Evolutionary conservation across 441 rosid genomes (phyloP).

Genomic region (Metrosideros polymorpha): DNA sequence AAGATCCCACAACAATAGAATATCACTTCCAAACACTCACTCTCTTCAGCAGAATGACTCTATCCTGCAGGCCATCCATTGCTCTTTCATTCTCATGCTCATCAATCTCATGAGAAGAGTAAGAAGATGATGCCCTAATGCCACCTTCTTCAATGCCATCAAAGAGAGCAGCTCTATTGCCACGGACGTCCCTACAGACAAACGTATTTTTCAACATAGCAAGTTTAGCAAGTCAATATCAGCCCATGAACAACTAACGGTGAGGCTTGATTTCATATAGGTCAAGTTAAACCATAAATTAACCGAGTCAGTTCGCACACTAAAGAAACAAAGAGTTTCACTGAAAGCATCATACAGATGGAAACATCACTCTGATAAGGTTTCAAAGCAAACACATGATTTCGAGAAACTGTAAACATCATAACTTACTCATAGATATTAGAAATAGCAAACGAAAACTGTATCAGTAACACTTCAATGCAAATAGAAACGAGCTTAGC

Average conservation of each 20-base stretch:
- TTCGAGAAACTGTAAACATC: neutral
- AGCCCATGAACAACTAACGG: neutral
- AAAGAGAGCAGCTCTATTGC: constrained; percentile 62
- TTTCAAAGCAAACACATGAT: neutral
- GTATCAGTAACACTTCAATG: neutral
- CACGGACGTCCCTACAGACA: constrained; percentile 60
- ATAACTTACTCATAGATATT: neutral
- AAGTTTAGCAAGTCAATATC: neutral
- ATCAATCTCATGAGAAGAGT: constrained; percentile 74
- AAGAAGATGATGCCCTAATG: constrained; percentile 72
- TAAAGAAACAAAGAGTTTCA: neutral
- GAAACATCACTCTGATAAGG: neutral
- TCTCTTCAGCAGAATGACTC: constrained; percentile 77
- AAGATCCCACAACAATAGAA: neutral
- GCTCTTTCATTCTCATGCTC: constrained; percentile 96
- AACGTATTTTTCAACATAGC: neutral
- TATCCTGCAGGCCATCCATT: constrained; percentile 83
- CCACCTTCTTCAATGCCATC: constrained; percentile 99
- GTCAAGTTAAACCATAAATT: neutral
- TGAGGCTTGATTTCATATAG: neutral
- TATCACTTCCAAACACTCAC: constrained; percentile 32
- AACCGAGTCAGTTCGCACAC: neutral
- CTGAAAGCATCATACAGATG: neutral
- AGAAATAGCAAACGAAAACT: neutral
- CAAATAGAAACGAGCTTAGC: neutral